Percentiles rank a stretch among this genome's conserved stretches.
Conservation (phyloP, 1,139 yeast genomes). For the Yamadazyma trypodendri region DNA sequence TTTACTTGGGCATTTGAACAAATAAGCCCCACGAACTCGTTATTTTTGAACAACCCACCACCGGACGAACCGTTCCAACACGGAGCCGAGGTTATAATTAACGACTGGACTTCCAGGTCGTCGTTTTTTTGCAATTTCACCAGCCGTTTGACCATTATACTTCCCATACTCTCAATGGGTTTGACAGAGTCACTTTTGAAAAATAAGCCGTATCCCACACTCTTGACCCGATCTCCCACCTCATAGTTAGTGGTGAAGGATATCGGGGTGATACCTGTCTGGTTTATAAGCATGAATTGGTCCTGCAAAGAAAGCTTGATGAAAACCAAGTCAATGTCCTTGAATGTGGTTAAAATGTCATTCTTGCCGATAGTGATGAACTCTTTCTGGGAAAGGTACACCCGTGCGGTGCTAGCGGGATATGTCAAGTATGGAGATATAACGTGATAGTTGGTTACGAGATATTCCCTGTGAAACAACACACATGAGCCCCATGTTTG, state of each 20-base stretch:
- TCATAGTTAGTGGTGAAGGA: constrained; percentile 12
- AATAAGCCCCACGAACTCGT: constrained; percentile 52
- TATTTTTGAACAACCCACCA: constrained; percentile 51
- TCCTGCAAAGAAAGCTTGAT: constrained; percentile 21
- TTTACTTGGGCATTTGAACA: constrained; percentile 58
- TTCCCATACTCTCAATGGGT: constrained; percentile 51
- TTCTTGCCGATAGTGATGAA: constrained; percentile 13
- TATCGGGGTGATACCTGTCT: constrained; percentile 9
- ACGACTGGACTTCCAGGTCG: constrained; percentile 21
- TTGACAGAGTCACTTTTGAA: constrained; percentile 20
- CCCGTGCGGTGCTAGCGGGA: constrained; percentile 4
- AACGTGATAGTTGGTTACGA: constrained; percentile 40
- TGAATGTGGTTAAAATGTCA: constrained; percentile 25
- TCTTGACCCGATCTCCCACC: constrained; percentile 38
- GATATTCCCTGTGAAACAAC: constrained; percentile 22
- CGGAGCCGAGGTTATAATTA: constrained; percentile 55
- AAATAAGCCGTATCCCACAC: constrained; percentile 62
- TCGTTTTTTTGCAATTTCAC: constrained; percentile 5
- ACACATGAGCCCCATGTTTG: constrained; percentile 41
- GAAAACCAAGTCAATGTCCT: constrained; percentile 38
- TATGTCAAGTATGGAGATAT: constrained; percentile 21
- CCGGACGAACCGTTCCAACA: constrained; percentile 84
- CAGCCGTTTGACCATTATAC: constrained; percentile 18
- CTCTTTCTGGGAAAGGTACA: constrained; percentile 9
- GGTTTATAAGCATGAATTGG: constrained; percentile 10